Conservation (phyloP, 768 basidiomycete species). For the Trichaptum fuscoviolaceum region DNA sequence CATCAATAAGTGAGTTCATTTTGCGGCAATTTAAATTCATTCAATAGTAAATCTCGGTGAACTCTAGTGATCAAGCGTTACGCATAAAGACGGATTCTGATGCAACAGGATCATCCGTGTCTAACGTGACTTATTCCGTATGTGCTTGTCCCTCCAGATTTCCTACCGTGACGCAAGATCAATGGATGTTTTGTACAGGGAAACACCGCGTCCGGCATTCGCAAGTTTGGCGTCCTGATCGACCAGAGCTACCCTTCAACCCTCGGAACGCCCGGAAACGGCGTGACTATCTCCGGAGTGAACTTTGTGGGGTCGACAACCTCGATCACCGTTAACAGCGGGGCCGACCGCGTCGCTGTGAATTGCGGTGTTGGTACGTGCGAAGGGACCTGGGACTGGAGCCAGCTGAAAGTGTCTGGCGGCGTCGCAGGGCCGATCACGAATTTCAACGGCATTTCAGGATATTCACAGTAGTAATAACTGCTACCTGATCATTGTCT, state of each 20-base stretch:
- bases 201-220: conserved; percentile 47
- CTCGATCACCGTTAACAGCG: conserved; percentile 35
- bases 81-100: conserved; percentile 53
- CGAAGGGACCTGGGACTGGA: conserved; percentile 52
- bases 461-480: conserved; percentile 24
- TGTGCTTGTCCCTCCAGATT: not conserved
- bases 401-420: conserved; percentile 37
- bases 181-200: conserved; percentile 24
- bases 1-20: conserved; percentile 40
- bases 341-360: conserved; percentile 43
- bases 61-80: conserved; percentile 43
- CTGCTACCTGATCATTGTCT: no score
- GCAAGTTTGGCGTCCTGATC: conserved; percentile 22
- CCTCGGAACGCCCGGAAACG: conserved; percentile 18
- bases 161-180: not conserved
- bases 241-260: conserved; percentile 22
- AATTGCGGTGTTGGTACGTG: conserved; percentile 53
- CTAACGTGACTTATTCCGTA: conserved; percentile 19
- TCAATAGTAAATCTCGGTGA: not conserved
- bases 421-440: conserved; percentile 34
- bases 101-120: conserved; percentile 43
- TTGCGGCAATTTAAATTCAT: not conserved
- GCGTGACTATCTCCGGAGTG: conserved; percentile 28
- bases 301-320: conserved; percentile 40
- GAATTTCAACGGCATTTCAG: conserved; percentile 29